Percentiles rank a stretch among this genome's conserved stretches.
Conservation (phyloP, 23 red algal genomes). For the Rhodosorus marinus region DNA sequence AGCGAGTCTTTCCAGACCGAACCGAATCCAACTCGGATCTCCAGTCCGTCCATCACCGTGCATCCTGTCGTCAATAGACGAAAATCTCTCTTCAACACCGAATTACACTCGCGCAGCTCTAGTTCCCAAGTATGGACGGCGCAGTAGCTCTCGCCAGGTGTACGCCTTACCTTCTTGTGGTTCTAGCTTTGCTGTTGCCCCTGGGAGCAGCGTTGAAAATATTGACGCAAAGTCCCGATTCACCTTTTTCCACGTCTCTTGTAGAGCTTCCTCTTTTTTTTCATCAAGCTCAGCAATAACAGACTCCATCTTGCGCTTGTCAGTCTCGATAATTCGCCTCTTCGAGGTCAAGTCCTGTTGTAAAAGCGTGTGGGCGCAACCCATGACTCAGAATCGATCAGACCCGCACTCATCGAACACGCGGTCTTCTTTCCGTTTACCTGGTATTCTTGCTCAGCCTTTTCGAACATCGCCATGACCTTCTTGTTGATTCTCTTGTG, state of each 20-base stretch:
- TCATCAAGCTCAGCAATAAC: constrained; percentile 82
- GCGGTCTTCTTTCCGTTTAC: no score
- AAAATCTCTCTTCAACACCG: no score
- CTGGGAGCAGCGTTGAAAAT: constrained; percentile 71
- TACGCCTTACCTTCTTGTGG: constrained; percentile 35
- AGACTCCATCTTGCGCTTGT: constrained; percentile 72
- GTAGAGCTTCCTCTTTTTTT: constrained; percentile 82
- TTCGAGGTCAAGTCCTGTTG: constrained; percentile 60
- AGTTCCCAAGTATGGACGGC: no score
- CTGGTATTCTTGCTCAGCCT: constrained; percentile 82
- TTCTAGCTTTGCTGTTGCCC: constrained; percentile 40
- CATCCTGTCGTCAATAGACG: no score
- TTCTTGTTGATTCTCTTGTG: constrained; percentile 62
- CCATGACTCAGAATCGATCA: no score
- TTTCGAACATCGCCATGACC: constrained; percentile 77
- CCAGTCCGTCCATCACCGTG: constrained; percentile 71
- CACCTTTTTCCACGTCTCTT: constrained; percentile 87
- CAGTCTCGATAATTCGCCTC: constrained; percentile 77
- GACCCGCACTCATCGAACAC: no score
- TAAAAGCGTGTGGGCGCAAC: no score
- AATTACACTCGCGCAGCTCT: no score
- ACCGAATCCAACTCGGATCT: constrained; percentile 78
- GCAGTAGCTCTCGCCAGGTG: no score
- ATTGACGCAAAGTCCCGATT: constrained; percentile 68
- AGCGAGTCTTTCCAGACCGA: constrained; percentile 78